A percentile compares a stretch with the other conserved stretches of the same genome.
phyloP scores from a whole-genome alignment of 1,284 basidiomycete genomes.

The Kwoniella shivajii region DNA sequence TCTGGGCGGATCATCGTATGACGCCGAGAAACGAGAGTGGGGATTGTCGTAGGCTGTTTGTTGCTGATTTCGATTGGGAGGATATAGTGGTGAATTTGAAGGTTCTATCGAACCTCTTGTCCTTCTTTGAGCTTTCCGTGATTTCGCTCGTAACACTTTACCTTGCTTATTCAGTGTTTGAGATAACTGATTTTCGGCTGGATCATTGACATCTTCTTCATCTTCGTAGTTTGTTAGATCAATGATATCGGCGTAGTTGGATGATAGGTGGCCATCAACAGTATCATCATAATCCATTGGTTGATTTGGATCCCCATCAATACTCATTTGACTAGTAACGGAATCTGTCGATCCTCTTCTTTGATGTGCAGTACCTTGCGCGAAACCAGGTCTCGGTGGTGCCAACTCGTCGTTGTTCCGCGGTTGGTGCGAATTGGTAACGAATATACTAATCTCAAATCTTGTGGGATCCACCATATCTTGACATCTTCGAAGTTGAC shows the following conservation, averaged over 20 bases:
- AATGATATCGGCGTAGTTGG: conserved; percentile 59
- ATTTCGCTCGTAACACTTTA: conserved; percentile 64
- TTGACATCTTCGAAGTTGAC: conserved; percentile 68
- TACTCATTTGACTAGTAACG: conserved; percentile 19
- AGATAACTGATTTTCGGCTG: conserved; percentile 67
- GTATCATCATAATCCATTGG: conserved; percentile 15
- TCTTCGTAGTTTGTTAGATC: conserved; percentile 82
- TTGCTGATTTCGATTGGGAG: conserved; percentile 5
- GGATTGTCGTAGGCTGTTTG: background rate
- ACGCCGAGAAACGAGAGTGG: background rate
- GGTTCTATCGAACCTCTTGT: background rate
- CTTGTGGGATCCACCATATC: conserved; percentile 63
- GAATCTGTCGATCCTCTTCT: conserved; percentile 23
- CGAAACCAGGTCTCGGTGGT: conserved; percentile 58
- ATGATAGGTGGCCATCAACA: conserved; percentile 16
- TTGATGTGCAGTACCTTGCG: conserved; percentile 22
- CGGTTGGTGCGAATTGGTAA: conserved; percentile 60
- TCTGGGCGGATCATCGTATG: background rate
- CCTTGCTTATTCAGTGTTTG: conserved; percentile 68
- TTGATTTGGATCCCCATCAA: conserved; percentile 8
- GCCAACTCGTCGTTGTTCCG: conserved; percentile 48
- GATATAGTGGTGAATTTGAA: conserved; percentile 5
- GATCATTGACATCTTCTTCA: conserved; percentile 71
- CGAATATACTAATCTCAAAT: conserved; percentile 77
- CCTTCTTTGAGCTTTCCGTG: conserved; percentile 51